Evolutionary conservation across 306 rosid genomes (phyloP).

Genomic region (Ziziphus jujuba): DNA sequence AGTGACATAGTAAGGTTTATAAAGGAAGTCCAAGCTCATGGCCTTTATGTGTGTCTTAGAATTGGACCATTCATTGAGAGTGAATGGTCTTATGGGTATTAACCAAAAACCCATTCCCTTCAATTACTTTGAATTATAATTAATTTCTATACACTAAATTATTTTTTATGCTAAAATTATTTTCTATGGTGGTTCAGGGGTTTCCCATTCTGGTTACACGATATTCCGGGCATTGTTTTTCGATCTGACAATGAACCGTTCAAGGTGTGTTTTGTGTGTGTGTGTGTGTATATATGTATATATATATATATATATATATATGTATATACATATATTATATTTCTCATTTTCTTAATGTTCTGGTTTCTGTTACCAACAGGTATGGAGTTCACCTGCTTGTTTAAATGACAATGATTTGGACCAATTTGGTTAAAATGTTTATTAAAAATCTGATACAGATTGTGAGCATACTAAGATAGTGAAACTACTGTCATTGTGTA

Average conservation of each 20-base stretch:
- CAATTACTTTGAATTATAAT: neutral
- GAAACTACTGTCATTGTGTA: neutral
- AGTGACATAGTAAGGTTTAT: constrained; percentile 61
- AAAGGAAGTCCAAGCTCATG: constrained; percentile 71
- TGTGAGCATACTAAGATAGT: no score
- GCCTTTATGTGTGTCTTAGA: constrained; percentile 70
- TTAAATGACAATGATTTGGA: neutral
- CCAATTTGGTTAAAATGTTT: neutral
- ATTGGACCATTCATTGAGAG: constrained; percentile 88
- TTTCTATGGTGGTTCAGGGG: constrained; percentile 46
- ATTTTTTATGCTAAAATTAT: neutral
- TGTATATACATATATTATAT: neutral
- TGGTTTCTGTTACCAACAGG: neutral
- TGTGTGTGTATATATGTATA: no score
- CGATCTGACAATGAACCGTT: constrained; percentile 75
- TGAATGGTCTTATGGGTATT: constrained; percentile 78
- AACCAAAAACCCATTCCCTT: neutral
- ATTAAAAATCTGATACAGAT: neutral
- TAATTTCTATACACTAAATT: neutral
- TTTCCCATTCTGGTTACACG: constrained; percentile 77
- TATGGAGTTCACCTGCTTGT: no score
- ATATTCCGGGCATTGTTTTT: constrained; percentile 64
- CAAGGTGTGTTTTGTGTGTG: constrained; percentile 47
- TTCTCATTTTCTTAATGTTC: neutral
- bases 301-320: neutral